Base-by-base conservation (phyloP, 208 protist genomes). In the Trypanosoma scelopori region DNA sequence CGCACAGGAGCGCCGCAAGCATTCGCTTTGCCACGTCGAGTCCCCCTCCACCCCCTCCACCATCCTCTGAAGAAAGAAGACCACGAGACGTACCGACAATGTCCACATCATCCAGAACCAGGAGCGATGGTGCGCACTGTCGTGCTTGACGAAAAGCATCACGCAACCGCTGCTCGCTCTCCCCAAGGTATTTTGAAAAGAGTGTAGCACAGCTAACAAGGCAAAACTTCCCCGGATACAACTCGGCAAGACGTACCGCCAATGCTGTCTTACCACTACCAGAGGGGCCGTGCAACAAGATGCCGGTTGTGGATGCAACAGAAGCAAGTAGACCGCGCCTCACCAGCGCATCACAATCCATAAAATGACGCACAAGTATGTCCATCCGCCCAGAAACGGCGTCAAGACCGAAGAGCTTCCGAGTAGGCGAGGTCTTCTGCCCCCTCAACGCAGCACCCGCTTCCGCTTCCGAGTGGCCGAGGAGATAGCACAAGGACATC, bases 1-100 rank as follows among this genome's bases (percentile, higher is more conserved):
- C 98, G 69, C 97, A 99, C 3, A 99, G 74, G 25, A 99, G 82
- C 5, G 96, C 93, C 1, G 96, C 97, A 15, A 99, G 75, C 70
- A 99, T 97, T 32, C 97, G 86, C 27, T 66, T 71, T 23, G 72
- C 74, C 7, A 93, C 84, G 56, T 91, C 78, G 11, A 92, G 53
- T 18, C 75, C 60, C 0, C 52, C 70, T 18, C 61, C 60, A 0
- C 52, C 70, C 15, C 61, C 68, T 30, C 62, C 56, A 23, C 52
- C 74, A 27, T 62, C 43, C 23, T 58, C 45, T 37, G 32, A 9
- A 12, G 51, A 59, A 64, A 87, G 69, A 35, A 69, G 52, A 13
- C 79, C 79, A 18, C 92, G 84, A 12, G 85, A 87, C 22, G 74
- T 63, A 11, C 85, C 88, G 50, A 95, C 87, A 37, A 85, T 79